Evolutionary conservation across 2,329 filamentous ascomycete genomes (phyloP), one percentile per base, ranked within the genome.

Genomic region (Alternaria incomplexa): DNA sequence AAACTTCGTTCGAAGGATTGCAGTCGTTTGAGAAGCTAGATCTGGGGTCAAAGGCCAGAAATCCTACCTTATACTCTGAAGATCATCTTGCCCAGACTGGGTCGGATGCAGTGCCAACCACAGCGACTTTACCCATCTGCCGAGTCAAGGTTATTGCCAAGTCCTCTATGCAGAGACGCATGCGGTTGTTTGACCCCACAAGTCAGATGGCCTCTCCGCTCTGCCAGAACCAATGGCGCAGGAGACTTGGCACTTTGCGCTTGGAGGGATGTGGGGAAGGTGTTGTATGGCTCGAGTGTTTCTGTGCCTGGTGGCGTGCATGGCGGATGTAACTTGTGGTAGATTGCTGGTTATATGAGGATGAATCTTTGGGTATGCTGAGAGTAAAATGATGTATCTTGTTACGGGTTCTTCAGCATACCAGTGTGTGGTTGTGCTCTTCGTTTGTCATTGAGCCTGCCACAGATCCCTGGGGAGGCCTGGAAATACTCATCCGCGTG

Each of bases 81-180:
- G 69, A 66, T 71, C 62, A 59, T 48, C 36, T 51, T 68, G 62
- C 68, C 69, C 53, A 68, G 64, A 36, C 47, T 53, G 56, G 56
- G 56, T 65, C 61, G 30, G 62, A 66, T 61, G 63, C 62, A 64
- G 25, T 22, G 36, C 36, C 36, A 40, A 40, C n/a, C 36, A 40
- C 63, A 52, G 32, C 64, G 46, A 45, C 67, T 72, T 74, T 70
- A 70, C 51, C 69, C 73, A 77, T 74, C 61, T 76, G 74, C 73
- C 73, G 74, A 72, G 63, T 48, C 36, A 28, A 47, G 1, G 61
- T 23, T 61, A 57, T 58, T 58, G 71, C 66, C 65, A 67, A 69
- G 62, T 55, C 20, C n/a, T 30, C 15, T 30, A 51, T 48, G 44
- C 48, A 63, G 55, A 45, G 25, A 54, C 23, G 30, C 28, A 17